Conservation (phyloP, 2,329 filamentous ascomycete genomes). For the Claviceps sp. region DNA sequence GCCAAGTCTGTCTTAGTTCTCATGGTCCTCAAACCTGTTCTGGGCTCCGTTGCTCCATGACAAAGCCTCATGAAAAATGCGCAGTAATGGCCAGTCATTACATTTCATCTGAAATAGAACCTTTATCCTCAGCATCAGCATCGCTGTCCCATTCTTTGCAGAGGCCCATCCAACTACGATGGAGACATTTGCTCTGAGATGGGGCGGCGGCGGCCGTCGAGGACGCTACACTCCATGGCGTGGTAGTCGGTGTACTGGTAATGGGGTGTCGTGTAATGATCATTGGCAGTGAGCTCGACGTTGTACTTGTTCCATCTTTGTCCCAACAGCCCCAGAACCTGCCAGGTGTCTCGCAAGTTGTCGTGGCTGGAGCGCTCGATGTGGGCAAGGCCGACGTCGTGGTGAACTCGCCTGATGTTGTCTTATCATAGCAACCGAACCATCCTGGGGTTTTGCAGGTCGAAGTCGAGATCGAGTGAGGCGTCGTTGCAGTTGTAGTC, state of each 20-base stretch:
- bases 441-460: conserved; percentile 46
- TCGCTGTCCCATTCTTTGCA: conserved; percentile 25
- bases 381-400: conserved; percentile 16
- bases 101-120: conserved; percentile 20
- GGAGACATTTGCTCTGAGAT: conserved; percentile 19
- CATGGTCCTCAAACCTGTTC: not conserved
- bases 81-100: conserved; percentile 5
- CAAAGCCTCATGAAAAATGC: not conserved
- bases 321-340: conserved; percentile 45
- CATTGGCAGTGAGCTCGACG: not conserved
- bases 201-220: conserved; percentile 13
- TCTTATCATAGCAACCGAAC: conserved; percentile 49
- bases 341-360: conserved; percentile 37
- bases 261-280: conserved; percentile 11
- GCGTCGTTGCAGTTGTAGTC: conserved; percentile 30
- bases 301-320: conserved; percentile 16
- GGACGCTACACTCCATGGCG: conserved; percentile 16
- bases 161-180: conserved; percentile 27
- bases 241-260: conserved; percentile 17
- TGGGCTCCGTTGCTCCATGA: not conserved
- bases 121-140: conserved; percentile 8
- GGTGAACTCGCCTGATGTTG: conserved; percentile 16
- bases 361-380: conserved; percentile 16
- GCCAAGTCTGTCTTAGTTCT: not conserved
- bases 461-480: conserved; percentile 31